Percentiles rank a stretch among this genome's conserved stretches.
These are phyloP conservation scores for Eutypa lata DNA, from an alignment of 2,329 filamentous ascomycete genomes.

Conservation along the genomic window DNA sequence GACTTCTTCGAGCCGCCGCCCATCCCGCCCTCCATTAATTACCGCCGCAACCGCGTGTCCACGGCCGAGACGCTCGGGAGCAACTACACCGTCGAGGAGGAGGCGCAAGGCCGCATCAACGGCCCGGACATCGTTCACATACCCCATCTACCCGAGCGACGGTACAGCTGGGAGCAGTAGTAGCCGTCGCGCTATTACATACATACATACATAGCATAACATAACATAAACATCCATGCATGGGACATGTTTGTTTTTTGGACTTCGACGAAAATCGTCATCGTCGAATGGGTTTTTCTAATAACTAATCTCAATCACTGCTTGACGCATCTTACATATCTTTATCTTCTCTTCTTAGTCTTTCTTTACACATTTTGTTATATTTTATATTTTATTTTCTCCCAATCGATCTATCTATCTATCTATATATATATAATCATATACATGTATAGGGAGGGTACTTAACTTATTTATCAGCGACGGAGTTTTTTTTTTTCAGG, in stretches of 20 bases:
- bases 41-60: conserved; percentile 23
- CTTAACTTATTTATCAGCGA: conserved; percentile 11
- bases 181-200: conserved; percentile 5
- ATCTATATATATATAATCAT: too few relatives aligned
- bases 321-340: conserved; percentile 9
- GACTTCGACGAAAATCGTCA: too few relatives aligned
- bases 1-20: conserved; percentile 21
- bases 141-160: conserved; percentile 27
- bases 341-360: neutral
- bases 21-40: conserved; percentile 16
- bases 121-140: conserved; percentile 29
- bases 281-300: too few relatives aligned
- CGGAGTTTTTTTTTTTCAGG: conserved; percentile 17
- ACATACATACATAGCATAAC: conserved; percentile 1
- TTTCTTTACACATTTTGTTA: conserved; percentile 1
- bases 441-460: too few relatives aligned
- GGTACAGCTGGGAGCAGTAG: conserved; percentile 31
- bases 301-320: conserved; percentile 9
- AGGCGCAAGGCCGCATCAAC: conserved; percentile 31
- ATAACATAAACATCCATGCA: neutral
- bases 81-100: conserved; percentile 56
- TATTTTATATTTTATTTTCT: neutral
- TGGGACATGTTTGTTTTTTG: neutral
- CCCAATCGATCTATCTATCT: conserved; percentile 14
- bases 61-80: conserved; percentile 49